A percentile compares a stretch with the other conserved stretches of the same genome.
These are phyloP conservation scores for Chlorociboria aeruginascens DNA, from an alignment of 495 filamentous ascomycete species.

Conservation along the genomic window DNA sequence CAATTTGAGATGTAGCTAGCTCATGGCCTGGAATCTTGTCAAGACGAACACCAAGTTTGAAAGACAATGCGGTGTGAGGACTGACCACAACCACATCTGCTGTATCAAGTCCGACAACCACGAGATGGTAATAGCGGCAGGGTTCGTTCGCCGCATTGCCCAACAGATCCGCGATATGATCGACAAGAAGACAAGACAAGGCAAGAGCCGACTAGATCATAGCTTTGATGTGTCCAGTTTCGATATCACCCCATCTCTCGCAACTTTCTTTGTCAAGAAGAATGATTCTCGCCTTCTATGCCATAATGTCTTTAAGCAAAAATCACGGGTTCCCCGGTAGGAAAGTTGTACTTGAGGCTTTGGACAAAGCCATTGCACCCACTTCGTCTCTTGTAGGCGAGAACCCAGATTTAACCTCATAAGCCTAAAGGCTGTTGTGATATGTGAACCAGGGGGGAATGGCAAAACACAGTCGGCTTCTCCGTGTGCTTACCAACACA, in stretches of 20 bases:
- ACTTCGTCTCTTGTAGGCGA: slow-evolving; percentile 10
- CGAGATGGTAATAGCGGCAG: not conserved
- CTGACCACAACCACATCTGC: not conserved
- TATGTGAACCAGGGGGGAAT: slow-evolving; percentile 29
- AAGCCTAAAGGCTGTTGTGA: slow-evolving; percentile 16
- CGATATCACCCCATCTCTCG: not conserved
- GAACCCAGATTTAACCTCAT: not conserved
- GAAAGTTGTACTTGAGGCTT: slow-evolving; percentile 18
- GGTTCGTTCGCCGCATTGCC: too few relatives aligned
- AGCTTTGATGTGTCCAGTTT: not conserved
- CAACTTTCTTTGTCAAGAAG: not conserved
- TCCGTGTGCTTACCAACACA: slow-evolving; percentile 19
- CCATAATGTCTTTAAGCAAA: not conserved
- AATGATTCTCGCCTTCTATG: not conserved
- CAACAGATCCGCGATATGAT: too few relatives aligned
- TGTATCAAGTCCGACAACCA: not conserved
- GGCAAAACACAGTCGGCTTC: slow-evolving; percentile 30
- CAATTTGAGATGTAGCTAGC: too few relatives aligned
- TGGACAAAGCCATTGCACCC: slow-evolving; percentile 20
- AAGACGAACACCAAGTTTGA: too few relatives aligned
- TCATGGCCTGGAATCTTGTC: too few relatives aligned
- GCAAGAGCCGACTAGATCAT: too few relatives aligned
- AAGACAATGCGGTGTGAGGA: not conserved
- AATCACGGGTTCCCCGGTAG: slow-evolving; percentile 23
- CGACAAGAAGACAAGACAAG: too few relatives aligned